Evolutionary conservation across 306 rosid genomes (phyloP).

Genomic region (Lathyrus tuberosus): DNA sequence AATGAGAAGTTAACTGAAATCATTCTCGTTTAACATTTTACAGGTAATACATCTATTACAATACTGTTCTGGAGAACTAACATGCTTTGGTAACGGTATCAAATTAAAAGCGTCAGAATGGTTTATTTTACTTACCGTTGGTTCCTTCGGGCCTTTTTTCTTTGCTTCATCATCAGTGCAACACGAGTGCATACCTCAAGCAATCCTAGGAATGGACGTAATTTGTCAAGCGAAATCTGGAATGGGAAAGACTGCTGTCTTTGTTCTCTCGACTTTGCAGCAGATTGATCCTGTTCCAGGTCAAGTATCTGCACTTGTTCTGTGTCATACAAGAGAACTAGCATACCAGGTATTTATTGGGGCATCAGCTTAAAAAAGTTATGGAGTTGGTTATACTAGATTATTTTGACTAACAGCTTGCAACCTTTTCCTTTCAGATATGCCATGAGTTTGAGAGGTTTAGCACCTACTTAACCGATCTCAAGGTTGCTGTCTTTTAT

Average conservation of each 20-base stretch:
- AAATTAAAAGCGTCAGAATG: constrained; percentile 61
- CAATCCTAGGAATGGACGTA: constrained; percentile 98
- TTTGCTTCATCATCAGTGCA: constrained; percentile 95
- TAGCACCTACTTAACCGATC: constrained; percentile 88
- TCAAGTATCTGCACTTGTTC: constrained; percentile 93
- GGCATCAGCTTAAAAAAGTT: background rate
- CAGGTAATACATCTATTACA: constrained; percentile 83
- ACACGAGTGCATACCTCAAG: constrained; percentile 99
- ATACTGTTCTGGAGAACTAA: constrained; percentile 71
- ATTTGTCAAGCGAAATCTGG: constrained; percentile 99
- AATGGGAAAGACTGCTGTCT: constrained; percentile 99
- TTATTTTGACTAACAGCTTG: background rate
- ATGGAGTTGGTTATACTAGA: background rate
- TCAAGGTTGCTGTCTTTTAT: constrained; percentile 97
- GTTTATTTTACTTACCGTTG: constrained; percentile 77
- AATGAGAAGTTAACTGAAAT: background rate
- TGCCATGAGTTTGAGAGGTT: constrained; percentile 99
- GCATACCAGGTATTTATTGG: constrained; percentile 79
- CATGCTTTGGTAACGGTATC: constrained; percentile 68
- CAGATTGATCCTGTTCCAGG: constrained; percentile 97
- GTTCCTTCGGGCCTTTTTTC: constrained; percentile 69
- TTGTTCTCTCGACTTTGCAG: constrained; percentile 92
- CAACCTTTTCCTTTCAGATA: constrained; percentile 52
- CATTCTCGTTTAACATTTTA: constrained; percentile 12
- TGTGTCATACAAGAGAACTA: constrained; percentile 94